A percentile compares a stretch with the other conserved stretches of the same genome.
phyloP scores from a whole-genome alignment of 2,329 filamentous ascomycete species.

The Fusarium transvaalense region DNA sequence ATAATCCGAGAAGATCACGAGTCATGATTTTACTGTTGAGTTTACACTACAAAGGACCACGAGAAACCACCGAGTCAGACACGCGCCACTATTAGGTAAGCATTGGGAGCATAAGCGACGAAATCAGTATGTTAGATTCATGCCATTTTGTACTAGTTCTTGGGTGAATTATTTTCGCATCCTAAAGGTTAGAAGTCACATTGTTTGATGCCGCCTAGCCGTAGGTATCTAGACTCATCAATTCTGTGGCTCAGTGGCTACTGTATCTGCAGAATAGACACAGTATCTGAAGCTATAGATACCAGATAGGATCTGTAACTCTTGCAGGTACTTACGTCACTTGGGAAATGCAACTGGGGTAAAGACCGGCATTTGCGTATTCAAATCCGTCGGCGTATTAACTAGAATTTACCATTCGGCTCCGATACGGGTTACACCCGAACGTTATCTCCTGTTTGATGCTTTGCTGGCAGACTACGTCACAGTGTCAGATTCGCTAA shows the following conservation, averaged over 20 bases:
- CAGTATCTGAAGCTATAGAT: not conserved
- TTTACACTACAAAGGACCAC: not conserved
- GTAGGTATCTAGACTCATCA: no score
- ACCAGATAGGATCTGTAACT: not conserved
- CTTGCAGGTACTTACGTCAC: not conserved
- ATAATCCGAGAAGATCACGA: not conserved
- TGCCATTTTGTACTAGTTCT: not conserved
- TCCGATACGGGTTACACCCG: conserved; percentile 17
- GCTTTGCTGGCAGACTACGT: conserved; percentile 17
- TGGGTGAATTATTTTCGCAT: not conserved
- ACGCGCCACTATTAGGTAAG: not conserved
- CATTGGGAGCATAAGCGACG: not conserved
- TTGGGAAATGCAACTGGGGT: not conserved
- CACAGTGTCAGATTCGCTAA: conserved; percentile 1
- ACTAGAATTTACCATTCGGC: conserved; percentile 12
- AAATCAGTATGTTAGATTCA: not conserved
- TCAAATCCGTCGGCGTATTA: not conserved
- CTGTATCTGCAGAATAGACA: not conserved
- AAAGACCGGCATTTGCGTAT: not conserved
- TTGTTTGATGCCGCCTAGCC: no score
- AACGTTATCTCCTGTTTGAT: not conserved
- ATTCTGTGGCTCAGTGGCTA: no score
- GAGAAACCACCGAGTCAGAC: not conserved
- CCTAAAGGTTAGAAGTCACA: not conserved
- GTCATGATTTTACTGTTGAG: not conserved